A percentile compares a stretch with the other conserved stretches of the same genome.
phyloP scores from a whole-genome alignment of 1,284 basidiomycete genomes.

The Leccinum pallidistipes region DNA sequence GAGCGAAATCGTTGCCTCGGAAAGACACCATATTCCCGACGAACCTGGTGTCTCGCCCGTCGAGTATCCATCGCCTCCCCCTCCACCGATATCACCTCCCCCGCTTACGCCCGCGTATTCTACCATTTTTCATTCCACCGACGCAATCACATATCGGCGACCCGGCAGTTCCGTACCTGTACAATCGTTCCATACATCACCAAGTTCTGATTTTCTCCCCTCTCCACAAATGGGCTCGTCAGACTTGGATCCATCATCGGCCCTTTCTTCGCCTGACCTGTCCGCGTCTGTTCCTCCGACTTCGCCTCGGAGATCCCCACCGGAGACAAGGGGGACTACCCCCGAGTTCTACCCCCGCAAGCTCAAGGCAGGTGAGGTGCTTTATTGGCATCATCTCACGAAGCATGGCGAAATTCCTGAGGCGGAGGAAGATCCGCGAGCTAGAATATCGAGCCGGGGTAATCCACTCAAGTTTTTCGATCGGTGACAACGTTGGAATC shows the following conservation, averaged over 20 bases:
- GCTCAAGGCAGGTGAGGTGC: constrained; percentile 61
- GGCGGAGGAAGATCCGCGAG: constrained; percentile 58
- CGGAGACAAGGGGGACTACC: constrained; percentile 12
- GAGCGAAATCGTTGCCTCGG: constrained; percentile 67
- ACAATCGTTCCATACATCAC: constrained; percentile 20
- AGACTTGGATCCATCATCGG: constrained; percentile 27
- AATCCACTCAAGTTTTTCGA: constrained; percentile 21
- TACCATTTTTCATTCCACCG: constrained; percentile 16
- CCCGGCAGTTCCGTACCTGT: constrained; percentile 14
- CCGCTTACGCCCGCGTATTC: constrained; percentile 26
- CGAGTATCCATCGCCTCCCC: constrained; percentile 36
- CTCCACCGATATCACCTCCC: constrained; percentile 30
- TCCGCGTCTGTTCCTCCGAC: constrained; percentile 14
- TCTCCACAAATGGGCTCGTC: constrained; percentile 37
- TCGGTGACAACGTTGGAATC: constrained; percentile 28
- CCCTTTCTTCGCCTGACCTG: constrained; percentile 26
- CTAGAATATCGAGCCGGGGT: constrained; percentile 34
- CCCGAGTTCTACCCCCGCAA: constrained; percentile 33
- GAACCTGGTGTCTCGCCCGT: constrained; percentile 67
- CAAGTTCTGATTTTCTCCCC: constrained; percentile 39
- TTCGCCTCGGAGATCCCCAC: constrained; percentile 22
- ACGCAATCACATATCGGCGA: constrained; percentile 19
- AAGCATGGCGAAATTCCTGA: constrained; percentile 73
- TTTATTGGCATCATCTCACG: constrained; percentile 80
- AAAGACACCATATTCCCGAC: constrained; percentile 67